Base-by-base conservation (phyloP, 768 basidiomycete genomes). In the Boletellus ananiceps region DNA sequence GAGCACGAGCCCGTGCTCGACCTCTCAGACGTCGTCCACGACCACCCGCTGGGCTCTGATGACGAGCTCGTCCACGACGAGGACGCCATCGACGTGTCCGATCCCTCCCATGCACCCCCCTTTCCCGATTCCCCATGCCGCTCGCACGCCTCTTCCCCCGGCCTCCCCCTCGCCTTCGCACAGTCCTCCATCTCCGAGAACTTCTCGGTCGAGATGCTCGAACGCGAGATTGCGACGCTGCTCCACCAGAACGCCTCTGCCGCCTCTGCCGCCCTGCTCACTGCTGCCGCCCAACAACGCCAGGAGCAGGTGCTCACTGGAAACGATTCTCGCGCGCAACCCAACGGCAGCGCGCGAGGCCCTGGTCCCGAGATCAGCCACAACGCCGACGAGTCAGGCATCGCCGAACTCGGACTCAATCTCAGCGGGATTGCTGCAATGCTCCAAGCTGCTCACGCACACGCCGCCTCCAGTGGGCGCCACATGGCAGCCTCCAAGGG, bases 1-100 rank as follows among this genome's bases (percentile, higher is more conserved):
- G 80, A 83, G 63, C 69, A 83, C 62, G 73, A 68, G 32, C 79
- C 79, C 52, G 78, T 81, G 55, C 78, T 90, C 54, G 79, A 82
- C 62, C 80, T 90, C 58, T 89, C 88, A 40, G 88, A 90, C 69
- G 88, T 90, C 68, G 86, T 90, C 39, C 85, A 88, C 66, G 87
- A 89, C 64, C 84, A 87, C 49, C 76, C 83, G 27, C 76, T 87
- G 19, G 80, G 76, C 64, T 79, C 84, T 58, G 80, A 82, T 55
- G 69, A 71, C 40, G 70, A 71, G 38, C 52, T 66, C 40, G 55
- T 71, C 69, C 60, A 57, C 23, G 49, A 61, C 15, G 46, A 54
- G 35, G 69, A 45, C 59, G 57, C 50, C 31, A 62, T 57, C 50
- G 64, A 58, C 57, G 70, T 55, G 55, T 62, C 61, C 54, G 67